Conservation (phyloP, 2,329 filamentous ascomycete genomes). For the Epichloe hybrida region DNA sequence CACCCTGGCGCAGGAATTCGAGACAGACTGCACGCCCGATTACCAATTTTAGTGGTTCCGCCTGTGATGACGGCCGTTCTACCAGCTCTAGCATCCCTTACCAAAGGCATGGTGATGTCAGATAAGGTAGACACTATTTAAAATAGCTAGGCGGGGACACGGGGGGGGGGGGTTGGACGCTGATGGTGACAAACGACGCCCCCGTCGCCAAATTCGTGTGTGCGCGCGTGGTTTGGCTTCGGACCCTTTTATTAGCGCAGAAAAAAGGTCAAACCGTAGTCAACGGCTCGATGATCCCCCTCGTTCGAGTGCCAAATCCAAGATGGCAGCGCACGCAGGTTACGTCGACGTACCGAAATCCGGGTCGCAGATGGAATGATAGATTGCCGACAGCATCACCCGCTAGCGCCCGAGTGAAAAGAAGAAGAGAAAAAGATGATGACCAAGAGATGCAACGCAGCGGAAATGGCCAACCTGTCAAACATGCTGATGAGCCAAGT, state of each 20-base stretch:
- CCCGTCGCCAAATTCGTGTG: too few species aligned
- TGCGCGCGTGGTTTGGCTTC: too few species aligned
- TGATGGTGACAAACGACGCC: too few species aligned
- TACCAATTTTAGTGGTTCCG: constrained; percentile 56
- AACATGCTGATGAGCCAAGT: too few species aligned
- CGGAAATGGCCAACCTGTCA: not conserved
- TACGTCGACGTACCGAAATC: not conserved
- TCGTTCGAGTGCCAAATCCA: not conserved
- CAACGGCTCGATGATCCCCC: not conserved
- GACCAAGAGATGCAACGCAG: not conserved
- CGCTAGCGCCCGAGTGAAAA: not conserved
- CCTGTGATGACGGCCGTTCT: constrained; percentile 82
- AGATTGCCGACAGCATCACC: not conserved
- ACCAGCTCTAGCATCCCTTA: constrained; percentile 44
- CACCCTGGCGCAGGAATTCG: constrained; percentile 64
- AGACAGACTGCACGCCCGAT: constrained; percentile 73
- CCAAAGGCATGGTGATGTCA: constrained; percentile 27
- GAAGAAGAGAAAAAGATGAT: not conserved
- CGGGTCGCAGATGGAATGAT: not conserved
- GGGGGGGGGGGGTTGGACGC: too few species aligned
- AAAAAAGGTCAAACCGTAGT: too few species aligned
- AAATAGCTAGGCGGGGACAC: too few species aligned
- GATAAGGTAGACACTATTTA: not conserved
- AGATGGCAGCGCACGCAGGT: not conserved
- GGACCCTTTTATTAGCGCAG: too few species aligned